Base-by-base conservation (phyloP, 495 filamentous ascomycete species). In the Baudoinia panamericana region DNA sequence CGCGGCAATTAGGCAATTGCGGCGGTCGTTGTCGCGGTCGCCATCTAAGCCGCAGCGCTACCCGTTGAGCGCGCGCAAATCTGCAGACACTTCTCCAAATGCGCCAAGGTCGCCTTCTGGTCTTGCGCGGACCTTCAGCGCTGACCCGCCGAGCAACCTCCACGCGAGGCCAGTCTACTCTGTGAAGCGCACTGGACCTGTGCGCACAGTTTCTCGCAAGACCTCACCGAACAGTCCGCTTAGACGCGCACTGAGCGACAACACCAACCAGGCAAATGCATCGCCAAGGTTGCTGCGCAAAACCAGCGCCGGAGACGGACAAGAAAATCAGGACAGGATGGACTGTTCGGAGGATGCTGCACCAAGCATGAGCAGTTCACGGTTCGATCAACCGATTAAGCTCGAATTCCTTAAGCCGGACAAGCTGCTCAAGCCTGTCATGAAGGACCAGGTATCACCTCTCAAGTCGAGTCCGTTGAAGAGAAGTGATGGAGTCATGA, bases 401-500 rank as follows among this genome's bases (percentile, higher is more conserved):
- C 56, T 62, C 44, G 55, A 60, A 15, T 58, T 61, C 39, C 36
- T 53, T 16, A 57, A 53, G 21, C 46, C 56, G 7, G 45, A 50
- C 38, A 48, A 39, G 46, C 56, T 36, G 28, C 51, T 32, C 25
- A 39, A 36, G 51, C 46, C 36, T 50, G 35, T 37, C 6, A 31
- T 46, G 36, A 39, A 51, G 21, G 42, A 58, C 28, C 50, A 50
- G 45, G 48, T 48, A 2, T 62, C 69, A 23, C 63, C 76, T 12
- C 59, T 69, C 15, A 75, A 80, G 32, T 76, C 80, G 21, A 95
- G 88, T 56, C 90, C 90, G 0, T 62, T 97, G 30, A 96, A 96
- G 63, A 75, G 92, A 34, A 92, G 76, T 51, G 90, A 97, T 59
- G 79, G 81, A 5, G 78, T 80, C 11, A 90, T 93, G 81, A 82